These are phyloP conservation scores for Lactarius trivialis DNA, from an alignment of 768 basidiomycete species.

Conservation along the genomic window DNA sequence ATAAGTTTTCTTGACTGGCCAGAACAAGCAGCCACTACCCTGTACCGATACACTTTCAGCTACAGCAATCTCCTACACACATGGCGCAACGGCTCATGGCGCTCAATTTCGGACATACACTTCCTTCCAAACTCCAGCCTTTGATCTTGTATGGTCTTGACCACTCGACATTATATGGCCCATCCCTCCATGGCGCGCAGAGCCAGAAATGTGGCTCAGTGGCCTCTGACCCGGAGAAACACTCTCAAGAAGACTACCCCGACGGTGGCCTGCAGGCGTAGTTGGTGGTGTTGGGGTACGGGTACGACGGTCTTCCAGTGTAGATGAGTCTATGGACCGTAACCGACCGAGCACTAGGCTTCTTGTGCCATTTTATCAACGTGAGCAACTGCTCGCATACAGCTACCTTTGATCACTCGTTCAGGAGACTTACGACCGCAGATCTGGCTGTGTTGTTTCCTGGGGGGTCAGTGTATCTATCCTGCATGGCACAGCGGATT, in stretches of 20 bases:
- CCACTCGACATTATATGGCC: no score
- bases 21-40: no score
- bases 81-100: no score
- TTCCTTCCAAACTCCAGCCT: no score
- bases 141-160: no score
- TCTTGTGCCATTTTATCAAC: conserved; percentile 39
- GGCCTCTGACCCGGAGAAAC: background rate
- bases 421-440: conserved; percentile 23
- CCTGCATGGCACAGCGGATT: background rate
- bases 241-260: conserved; percentile 28
- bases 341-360: background rate
- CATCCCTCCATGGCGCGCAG: no score
- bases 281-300: conserved; percentile 35
- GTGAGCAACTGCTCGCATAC: conserved; percentile 25
- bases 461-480: conserved; percentile 58
- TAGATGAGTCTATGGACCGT: background rate
- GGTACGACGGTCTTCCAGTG: no score
- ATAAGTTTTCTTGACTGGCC: no score
- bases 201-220: no score
- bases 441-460: conserved; percentile 65
- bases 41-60: no score
- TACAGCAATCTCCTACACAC: no score
- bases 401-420: conserved; percentile 1
- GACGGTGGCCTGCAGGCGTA: conserved; percentile 42
- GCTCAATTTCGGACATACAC: no score